A percentile compares a stretch with the other conserved stretches of the same genome.
Evolutionary conservation across 371 early-diverging fungal species (phyloP).

Genomic region (Rhizopus arrhizus): DNA sequence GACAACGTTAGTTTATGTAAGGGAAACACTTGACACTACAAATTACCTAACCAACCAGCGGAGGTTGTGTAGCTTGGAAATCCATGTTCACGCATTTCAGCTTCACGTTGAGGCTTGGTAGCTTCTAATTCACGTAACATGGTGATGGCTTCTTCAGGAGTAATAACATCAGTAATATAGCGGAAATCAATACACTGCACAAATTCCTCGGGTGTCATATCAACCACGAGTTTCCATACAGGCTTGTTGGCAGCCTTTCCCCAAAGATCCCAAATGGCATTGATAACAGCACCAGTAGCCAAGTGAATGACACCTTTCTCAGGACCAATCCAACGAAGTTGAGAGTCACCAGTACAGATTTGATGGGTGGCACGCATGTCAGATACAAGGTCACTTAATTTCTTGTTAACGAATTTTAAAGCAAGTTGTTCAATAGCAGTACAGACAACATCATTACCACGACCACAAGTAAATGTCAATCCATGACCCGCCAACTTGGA

Average conservation of each 20-base stretch:
- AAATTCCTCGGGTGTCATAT: constrained; percentile 56
- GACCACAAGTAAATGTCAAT: constrained; percentile 56
- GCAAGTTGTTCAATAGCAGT: constrained; percentile 48
- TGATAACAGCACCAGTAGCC: constrained; percentile 58
- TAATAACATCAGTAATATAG: constrained; percentile 59
- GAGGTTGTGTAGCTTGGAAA: constrained; percentile 57
- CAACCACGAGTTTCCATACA: constrained; percentile 55
- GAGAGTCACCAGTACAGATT: constrained; percentile 55
- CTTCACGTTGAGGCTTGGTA: constrained; percentile 41
- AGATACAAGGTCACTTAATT: constrained; percentile 29
- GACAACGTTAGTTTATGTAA: background rate
- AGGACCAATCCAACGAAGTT: constrained; percentile 58
- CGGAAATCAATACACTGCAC: constrained; percentile 57
- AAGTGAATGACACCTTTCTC: constrained; percentile 57
- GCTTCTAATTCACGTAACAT: constrained; percentile 38
- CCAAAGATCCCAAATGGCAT: constrained; percentile 62
- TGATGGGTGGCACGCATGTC: constrained; percentile 54
- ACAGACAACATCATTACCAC: constrained; percentile 52
- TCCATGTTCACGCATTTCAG: constrained; percentile 43
- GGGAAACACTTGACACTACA: background rate
- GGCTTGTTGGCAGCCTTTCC: constrained; percentile 58
- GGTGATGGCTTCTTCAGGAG: constrained; percentile 53
- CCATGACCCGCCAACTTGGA: constrained; percentile 44
- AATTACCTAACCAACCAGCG: constrained; percentile 56
- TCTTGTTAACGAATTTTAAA: constrained; percentile 45